Evolutionary conservation across 257 asterid species (phyloP).

Genomic region (Petunia axillaris): DNA sequence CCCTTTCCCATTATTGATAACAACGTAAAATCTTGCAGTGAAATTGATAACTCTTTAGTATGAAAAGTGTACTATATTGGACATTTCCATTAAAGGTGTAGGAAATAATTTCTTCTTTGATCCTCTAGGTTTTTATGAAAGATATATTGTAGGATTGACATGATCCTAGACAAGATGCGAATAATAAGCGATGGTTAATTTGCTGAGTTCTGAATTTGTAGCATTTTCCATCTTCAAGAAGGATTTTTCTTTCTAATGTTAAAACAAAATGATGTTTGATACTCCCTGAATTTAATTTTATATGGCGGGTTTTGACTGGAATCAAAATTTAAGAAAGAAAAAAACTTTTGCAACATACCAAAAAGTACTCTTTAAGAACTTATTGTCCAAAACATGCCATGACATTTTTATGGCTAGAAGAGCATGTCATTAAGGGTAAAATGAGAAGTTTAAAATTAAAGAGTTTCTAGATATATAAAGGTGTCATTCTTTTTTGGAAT

Average conservation of each 20-base stretch:
- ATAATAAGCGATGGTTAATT: too few species aligned
- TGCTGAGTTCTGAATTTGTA: neutral
- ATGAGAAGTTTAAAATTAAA: neutral
- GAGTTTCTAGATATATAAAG: neutral
- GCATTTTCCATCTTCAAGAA: neutral
- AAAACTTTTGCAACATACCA: neutral
- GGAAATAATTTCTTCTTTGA: neutral
- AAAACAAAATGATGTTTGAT: neutral
- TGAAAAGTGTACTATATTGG: neutral
- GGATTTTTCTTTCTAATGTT: neutral
- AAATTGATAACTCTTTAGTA: neutral
- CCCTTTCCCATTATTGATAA: constrained; percentile 10
- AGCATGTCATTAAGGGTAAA: neutral
- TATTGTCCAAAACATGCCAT: neutral
- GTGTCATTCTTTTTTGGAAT: neutral
- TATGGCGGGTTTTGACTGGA: neutral
- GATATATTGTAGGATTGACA: neutral
- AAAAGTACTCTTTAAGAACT: neutral
- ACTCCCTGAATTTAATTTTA: neutral
- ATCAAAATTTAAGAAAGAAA: neutral
- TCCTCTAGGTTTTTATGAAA: neutral
- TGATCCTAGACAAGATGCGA: neutral
- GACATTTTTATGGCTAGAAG: neutral
- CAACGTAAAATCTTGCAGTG: neutral
- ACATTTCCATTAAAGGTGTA: neutral